Conservation (phyloP, 1,284 basidiomycete genomes). For the Pulveroboletus sp. region DNA sequence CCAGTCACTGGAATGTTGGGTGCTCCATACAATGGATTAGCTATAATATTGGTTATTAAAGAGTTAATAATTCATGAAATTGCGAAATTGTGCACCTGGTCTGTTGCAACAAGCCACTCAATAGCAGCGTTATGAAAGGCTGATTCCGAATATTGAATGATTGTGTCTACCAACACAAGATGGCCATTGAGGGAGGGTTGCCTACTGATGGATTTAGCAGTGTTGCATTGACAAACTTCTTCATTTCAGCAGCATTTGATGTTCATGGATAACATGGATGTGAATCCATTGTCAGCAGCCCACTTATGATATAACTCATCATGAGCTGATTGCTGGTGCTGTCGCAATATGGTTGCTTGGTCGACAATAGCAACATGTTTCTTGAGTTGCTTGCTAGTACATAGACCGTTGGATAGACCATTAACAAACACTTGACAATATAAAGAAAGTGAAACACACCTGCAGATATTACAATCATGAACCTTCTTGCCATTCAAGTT, state of each 20-base stretch:
- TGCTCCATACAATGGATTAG: slow-evolving; percentile 5
- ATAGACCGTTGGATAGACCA: too few species aligned
- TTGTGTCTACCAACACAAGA: background rate
- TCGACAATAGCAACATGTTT: background rate
- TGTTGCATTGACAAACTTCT: background rate
- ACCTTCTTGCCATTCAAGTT: background rate
- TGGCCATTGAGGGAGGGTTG: slow-evolving; percentile 8
- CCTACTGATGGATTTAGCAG: background rate
- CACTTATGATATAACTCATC: background rate
- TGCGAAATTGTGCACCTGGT: slow-evolving; percentile 35
- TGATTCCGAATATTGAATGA: slow-evolving; percentile 20
- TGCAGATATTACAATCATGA: background rate
- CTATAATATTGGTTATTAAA: background rate
- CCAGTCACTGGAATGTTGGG: background rate
- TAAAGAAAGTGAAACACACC: background rate
- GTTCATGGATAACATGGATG: background rate
- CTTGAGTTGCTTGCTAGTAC: slow-evolving; percentile 6
- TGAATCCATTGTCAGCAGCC: background rate
- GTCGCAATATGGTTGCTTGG: background rate
- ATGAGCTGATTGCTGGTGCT: slow-evolving; percentile 3
- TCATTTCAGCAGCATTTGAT: background rate
- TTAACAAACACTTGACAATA: background rate
- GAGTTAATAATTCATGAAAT: background rate
- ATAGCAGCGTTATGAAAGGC: slow-evolving; percentile 24
- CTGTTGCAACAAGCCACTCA: slow-evolving; percentile 32